Conservation (phyloP, 225 moss, liverwort and hornwort genomes). For the Polytrichum commune region DNA sequence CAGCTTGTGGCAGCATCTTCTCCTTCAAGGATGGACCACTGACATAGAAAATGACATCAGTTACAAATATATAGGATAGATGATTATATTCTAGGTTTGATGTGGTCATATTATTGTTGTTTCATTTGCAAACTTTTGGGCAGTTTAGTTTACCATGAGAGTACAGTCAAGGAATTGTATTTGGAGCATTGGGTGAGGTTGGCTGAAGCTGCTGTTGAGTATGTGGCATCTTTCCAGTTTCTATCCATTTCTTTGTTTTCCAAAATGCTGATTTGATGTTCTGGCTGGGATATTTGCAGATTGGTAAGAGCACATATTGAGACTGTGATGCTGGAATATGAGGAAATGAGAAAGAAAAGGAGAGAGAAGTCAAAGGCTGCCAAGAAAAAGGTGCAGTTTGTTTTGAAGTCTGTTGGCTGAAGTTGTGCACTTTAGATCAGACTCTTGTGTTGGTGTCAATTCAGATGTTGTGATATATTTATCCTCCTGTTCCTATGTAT, state of each 20-base stretch:
- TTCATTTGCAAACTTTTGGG: too few species aligned
- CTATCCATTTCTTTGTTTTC: background rate
- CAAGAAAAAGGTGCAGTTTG: slow-evolving; percentile 47
- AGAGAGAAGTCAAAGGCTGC: slow-evolving; percentile 55
- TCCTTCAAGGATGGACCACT: too few species aligned
- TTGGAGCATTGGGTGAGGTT: background rate
- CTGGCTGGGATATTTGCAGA: slow-evolving; percentile 26
- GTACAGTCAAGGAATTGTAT: too few species aligned
- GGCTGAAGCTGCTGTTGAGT: background rate
- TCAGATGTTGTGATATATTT: too few species aligned
- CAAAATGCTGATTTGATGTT: background rate
- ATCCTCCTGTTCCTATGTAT: background rate
- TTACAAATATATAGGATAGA: too few species aligned
- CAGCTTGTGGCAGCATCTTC: background rate
- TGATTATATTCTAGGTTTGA: too few species aligned
- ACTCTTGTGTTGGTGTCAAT: background rate
- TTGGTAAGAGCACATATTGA: slow-evolving; percentile 53
- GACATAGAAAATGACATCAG: too few species aligned
- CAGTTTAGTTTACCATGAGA: too few species aligned
- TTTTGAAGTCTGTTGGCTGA: background rate
- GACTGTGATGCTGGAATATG: slow-evolving; percentile 33
- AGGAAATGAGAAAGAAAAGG: slow-evolving; percentile 46
- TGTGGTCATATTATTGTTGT: too few species aligned
- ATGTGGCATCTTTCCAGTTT: background rate
- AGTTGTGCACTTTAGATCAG: too few species aligned